A percentile compares a stretch with the other conserved stretches of the same genome.
phyloP scores from a whole-genome alignment of 441 rosid species.

The Pelargonium cotyledonis region DNA sequence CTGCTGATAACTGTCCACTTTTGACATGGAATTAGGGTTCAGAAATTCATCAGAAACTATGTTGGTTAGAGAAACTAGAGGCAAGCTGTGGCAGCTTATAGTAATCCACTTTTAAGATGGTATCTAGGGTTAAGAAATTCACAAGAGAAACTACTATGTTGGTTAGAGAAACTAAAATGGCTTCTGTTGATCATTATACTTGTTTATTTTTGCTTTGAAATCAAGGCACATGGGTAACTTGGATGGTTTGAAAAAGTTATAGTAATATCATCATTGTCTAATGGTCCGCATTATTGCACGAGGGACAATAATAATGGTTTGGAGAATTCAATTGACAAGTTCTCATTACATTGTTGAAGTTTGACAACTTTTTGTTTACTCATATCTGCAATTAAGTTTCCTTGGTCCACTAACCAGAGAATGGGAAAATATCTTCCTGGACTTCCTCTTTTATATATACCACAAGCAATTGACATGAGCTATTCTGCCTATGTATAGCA shows the following conservation, averaged over 20 bases:
- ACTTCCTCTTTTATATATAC: too few relatives aligned
- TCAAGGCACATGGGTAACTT: neutral
- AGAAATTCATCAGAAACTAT: neutral
- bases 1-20: neutral
- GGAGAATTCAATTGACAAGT: neutral
- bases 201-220: neutral
- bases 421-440: too few relatives aligned
- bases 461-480: too few relatives aligned
- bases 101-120: too few relatives aligned
- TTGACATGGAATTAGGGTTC: neutral
- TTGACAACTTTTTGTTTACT: too few relatives aligned
- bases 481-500: too few relatives aligned
- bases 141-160: too few relatives aligned
- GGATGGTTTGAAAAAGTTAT: neutral
- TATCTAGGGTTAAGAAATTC: too few relatives aligned
- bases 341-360: neutral
- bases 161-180: neutral
- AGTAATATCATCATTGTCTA: neutral
- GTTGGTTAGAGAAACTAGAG: neutral
- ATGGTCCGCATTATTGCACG: neutral
- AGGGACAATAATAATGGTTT: neutral
- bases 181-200: neutral
- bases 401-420: too few relatives aligned
- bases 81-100: too few relatives aligned
- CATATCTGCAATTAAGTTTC: too few relatives aligned